Percentiles rank a stretch among this genome's conserved stretches.
Evolutionary conservation across 148 eudicot species (phyloP).

Genomic region (Nepenthes gracilis): DNA sequence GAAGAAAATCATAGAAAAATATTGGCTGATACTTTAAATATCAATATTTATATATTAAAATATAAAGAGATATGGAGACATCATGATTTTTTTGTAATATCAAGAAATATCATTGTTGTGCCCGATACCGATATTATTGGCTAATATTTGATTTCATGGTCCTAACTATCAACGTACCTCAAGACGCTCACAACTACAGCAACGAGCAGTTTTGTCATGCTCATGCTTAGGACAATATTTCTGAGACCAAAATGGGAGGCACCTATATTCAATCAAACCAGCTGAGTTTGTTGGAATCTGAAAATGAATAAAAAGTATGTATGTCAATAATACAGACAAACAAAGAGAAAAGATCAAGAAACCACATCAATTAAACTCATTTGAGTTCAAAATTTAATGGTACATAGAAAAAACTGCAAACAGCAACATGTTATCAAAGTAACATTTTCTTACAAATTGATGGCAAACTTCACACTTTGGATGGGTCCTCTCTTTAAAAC

Average conservation of each 20-base stretch:
- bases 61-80: neutral
- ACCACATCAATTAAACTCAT: constrained; percentile 2
- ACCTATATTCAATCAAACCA: constrained; percentile 90
- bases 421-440: constrained; percentile 32
- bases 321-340: neutral
- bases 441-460: constrained; percentile 66
- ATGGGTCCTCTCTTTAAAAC: constrained; percentile 82
- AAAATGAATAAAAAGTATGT: neutral
- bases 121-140: too few relatives aligned
- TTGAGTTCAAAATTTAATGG: neutral
- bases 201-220: constrained; percentile 73
- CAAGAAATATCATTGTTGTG: too few relatives aligned
- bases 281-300: constrained; percentile 90
- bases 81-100: neutral
- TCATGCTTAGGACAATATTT: constrained; percentile 97
- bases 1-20: too few relatives aligned
- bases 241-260: constrained; percentile 98
- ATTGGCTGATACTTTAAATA: too few relatives aligned
- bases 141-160: too few relatives aligned
- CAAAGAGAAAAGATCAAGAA: neutral
- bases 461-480: constrained; percentile 95
- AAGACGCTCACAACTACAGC: constrained; percentile 96
- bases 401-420: neutral
- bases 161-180: constrained; percentile 40
- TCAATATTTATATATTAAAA: neutral